Conservation (phyloP, 176 grass and related monocot species). For the Pharus latifolius region DNA sequence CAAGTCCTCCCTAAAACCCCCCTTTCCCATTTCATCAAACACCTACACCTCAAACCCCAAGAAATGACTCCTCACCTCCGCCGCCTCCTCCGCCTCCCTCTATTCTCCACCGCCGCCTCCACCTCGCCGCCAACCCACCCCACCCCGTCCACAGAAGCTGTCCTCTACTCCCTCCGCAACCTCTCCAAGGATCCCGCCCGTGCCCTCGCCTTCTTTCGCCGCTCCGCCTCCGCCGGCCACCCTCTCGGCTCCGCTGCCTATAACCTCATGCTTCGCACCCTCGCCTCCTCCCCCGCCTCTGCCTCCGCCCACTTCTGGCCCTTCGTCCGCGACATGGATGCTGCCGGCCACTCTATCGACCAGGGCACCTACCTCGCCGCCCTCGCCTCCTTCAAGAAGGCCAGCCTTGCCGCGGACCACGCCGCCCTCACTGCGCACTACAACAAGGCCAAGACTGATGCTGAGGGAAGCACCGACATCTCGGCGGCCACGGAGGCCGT, state of each 20-base stretch:
- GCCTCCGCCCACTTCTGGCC: slow-evolving; percentile 60
- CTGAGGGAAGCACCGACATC: not conserved
- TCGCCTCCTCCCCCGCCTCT: slow-evolving; percentile 34
- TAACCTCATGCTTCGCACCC: slow-evolving; percentile 86
- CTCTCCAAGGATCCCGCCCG: slow-evolving; percentile 48
- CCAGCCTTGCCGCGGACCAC: slow-evolving; percentile 43
- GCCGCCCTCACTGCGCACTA: slow-evolving; percentile 35
- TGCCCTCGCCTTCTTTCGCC: slow-evolving; percentile 62
- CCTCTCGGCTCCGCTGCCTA: slow-evolving; percentile 44
- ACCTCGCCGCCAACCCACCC: not conserved
- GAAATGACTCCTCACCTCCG: slow-evolving; percentile 19
- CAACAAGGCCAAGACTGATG: not conserved
- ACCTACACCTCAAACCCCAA: not conserved
- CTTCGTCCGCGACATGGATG: slow-evolving; percentile 62
- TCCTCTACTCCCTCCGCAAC: slow-evolving; percentile 66
- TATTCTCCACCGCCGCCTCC: not conserved
- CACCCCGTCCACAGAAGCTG: slow-evolving; percentile 39
- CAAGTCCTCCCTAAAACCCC: not conserved
- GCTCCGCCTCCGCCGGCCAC: slow-evolving; percentile 19
- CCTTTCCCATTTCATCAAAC: not conserved
- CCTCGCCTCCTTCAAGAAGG: slow-evolving; percentile 62
- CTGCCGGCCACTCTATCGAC: slow-evolving; percentile 54
- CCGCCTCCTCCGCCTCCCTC: slow-evolving; percentile 12
- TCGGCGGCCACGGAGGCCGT: slow-evolving; percentile 21
- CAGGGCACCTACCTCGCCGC: slow-evolving; percentile 68